A percentile compares a stretch with the other conserved stretches of the same genome.
These are phyloP conservation scores for Escallonia rubra DNA, from an alignment of 129 eudicot genomes.

Conservation along the genomic window DNA sequence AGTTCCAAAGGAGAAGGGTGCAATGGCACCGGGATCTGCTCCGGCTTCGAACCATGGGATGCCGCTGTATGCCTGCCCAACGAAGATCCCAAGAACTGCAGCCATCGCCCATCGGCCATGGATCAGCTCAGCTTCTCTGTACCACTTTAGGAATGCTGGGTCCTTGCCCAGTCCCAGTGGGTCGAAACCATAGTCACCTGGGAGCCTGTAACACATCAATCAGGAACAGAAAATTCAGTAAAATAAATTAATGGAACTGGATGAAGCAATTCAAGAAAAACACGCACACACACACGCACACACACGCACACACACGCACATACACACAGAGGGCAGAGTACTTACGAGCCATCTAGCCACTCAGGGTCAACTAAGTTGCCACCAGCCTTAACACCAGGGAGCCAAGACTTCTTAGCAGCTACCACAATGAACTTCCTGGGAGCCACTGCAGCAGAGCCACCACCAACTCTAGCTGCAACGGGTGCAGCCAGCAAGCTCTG, in stretches of 20 bases:
- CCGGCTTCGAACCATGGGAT: slow-evolving; percentile 99
- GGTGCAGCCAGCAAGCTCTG: slow-evolving; percentile 45
- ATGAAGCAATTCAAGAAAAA: not conserved
- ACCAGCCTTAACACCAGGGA: slow-evolving; percentile 87
- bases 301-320: no score
- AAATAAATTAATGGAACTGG: not conserved
- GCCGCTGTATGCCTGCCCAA: slow-evolving; percentile 94
- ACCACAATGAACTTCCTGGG: slow-evolving; percentile 48
- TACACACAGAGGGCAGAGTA: not conserved
- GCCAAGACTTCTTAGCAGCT: slow-evolving; percentile 91
- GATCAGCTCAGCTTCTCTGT: slow-evolving; percentile 95
- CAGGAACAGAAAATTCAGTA: not conserved
- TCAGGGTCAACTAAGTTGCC: slow-evolving; percentile 84
- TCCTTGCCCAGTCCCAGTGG: slow-evolving; percentile 96
- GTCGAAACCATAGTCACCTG: slow-evolving; percentile 96
- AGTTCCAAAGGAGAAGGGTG: slow-evolving; percentile 81
- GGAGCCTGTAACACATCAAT: slow-evolving; percentile 49
- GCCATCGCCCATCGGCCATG: slow-evolving; percentile 99
- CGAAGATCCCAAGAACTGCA: slow-evolving; percentile 88
- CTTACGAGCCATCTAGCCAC: slow-evolving; percentile 99
- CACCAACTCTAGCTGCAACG: slow-evolving; percentile 16
- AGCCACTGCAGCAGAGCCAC: slow-evolving; percentile 25
- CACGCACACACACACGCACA: no score
- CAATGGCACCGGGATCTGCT: slow-evolving; percentile 87
- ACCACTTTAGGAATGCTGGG: slow-evolving; percentile 94